These are phyloP conservation scores for Metschnikowia santaceciliae DNA, from an alignment of 805 yeast genomes.

Conservation along the genomic window DNA sequence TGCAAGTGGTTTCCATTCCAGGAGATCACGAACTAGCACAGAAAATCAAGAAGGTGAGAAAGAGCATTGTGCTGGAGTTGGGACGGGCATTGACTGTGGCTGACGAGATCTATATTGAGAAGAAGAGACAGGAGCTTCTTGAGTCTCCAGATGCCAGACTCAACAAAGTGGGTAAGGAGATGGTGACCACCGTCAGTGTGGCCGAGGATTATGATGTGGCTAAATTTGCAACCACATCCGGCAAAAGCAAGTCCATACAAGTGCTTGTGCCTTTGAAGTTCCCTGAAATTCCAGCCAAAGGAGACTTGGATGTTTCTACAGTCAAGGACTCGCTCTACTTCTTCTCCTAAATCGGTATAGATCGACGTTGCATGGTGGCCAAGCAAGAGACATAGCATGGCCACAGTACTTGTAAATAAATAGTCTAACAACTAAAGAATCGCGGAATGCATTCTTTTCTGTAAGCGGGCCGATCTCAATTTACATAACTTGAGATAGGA, in stretches of 20 bases:
- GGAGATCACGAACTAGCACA: constrained; percentile 48
- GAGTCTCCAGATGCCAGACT: constrained; percentile 49
- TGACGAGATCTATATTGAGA: constrained; percentile 74
- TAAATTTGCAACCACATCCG: constrained; percentile 20
- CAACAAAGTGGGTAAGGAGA: constrained; percentile 45
- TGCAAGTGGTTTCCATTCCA: constrained; percentile 57
- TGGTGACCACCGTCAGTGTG: constrained; percentile 71
- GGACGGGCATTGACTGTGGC: constrained; percentile 57
- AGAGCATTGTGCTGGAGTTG: constrained; percentile 43
- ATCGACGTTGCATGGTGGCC: constrained; percentile 1
- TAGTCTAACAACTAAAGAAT: not conserved
- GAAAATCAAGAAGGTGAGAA: constrained; percentile 47
- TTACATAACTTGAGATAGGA: no score
- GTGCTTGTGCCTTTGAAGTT: constrained; percentile 65
- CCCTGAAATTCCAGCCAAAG: constrained; percentile 74
- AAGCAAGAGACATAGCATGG: not conserved
- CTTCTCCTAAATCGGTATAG: constrained; percentile 40
- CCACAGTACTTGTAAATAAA: constrained; percentile 2
- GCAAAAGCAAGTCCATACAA: constrained; percentile 28
- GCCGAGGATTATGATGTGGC: constrained; percentile 32
- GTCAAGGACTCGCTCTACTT: constrained; percentile 76
- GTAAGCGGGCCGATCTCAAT: not conserved
- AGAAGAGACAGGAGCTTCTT: constrained; percentile 53
- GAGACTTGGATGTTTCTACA: constrained; percentile 74
- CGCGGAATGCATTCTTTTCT: not conserved